phyloP scores from a whole-genome alignment of 2,329 filamentous ascomycete species.

The Pseudogymnoascus sp. region DNA sequence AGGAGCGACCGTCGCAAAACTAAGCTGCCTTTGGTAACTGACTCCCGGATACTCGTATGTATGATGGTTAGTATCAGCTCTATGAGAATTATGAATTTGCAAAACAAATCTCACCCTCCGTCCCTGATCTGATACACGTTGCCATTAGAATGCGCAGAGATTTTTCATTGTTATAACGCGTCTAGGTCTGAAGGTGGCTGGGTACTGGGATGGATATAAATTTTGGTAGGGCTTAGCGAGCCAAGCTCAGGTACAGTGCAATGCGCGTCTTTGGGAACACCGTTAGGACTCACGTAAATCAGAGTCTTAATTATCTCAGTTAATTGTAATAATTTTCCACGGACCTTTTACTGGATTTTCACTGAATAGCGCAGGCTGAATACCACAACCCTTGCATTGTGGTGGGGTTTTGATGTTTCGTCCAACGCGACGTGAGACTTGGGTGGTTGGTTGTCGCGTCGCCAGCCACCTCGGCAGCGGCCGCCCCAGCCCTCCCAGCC shows the following conservation, averaged over 20 bases:
- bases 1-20: neutral
- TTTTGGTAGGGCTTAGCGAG: neutral
- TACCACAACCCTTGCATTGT: neutral
- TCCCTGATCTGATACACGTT: neutral
- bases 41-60: neutral
- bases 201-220: neutral
- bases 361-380: neutral
- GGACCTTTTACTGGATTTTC: neutral
- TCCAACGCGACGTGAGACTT: neutral
- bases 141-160: neutral
- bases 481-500: slow-evolving; percentile 6
- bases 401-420: slow-evolving; percentile 2
- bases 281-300: neutral
- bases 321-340: neutral
- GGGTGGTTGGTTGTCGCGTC: slow-evolving; percentile 4
- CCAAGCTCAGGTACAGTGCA: neutral
- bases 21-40: neutral
- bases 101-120: neutral
- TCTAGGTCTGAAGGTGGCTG: neutral
- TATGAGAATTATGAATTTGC: neutral
- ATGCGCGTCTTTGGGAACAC: neutral
- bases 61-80: neutral
- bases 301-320: neutral
- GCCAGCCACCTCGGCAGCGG: slow-evolving; percentile 6
- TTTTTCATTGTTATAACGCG: neutral